Evolutionary conservation across 495 filamentous ascomycete genomes (phyloP), one percentile per base, ranked within the genome.

Genomic region (Trichoderma gamsii): DNA sequence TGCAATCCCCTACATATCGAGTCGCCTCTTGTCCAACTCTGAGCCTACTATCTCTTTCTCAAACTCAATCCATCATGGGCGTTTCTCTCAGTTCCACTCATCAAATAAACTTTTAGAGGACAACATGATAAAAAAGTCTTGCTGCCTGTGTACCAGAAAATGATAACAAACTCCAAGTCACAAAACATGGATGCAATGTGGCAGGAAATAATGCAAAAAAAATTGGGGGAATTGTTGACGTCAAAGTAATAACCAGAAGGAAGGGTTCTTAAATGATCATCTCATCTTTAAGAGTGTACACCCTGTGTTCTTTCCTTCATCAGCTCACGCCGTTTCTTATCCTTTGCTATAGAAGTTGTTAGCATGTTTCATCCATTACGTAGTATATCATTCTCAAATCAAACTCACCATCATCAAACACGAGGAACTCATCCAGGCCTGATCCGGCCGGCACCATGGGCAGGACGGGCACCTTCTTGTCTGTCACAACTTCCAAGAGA

Each of bases 391-490:
- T 13, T 52, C 7, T 43, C 61, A 68, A 23, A 49, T 32, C 35
- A 12, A 59, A 77, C 78, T 67, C 73, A 93, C 91, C 87, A 84
- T 86, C 83, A 76, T 99, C 94, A 77, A 92, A 99, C 23, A 93
- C 83, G 73, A 97, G 80, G 81, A 98, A 97, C 79, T 99, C 96
- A 75, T 98, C 92, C 71, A 99, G 82, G 69, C 83, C 96, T 69
- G 82, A 87, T 41, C 96, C 95, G 41, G 84, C 88, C 27, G 93
- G 93, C 64, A 99, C 95, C 95, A 98, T 98, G 23, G 95, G 95
- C 66, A 99, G 81, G 18, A 99, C 96, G 59, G 96, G 93, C n/a
- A 98, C 91, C 86, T 97, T 97, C 84, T 96, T 93, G 70, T 86
- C 83, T 7, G 84, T 85, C 15, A 86, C 79, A 29, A 86, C 82